Percentiles rank a stretch among this genome's conserved stretches.
Conservation (phyloP, 2,329 filamentous ascomycete species). For the Mycosphaerelloides madeirae region DNA sequence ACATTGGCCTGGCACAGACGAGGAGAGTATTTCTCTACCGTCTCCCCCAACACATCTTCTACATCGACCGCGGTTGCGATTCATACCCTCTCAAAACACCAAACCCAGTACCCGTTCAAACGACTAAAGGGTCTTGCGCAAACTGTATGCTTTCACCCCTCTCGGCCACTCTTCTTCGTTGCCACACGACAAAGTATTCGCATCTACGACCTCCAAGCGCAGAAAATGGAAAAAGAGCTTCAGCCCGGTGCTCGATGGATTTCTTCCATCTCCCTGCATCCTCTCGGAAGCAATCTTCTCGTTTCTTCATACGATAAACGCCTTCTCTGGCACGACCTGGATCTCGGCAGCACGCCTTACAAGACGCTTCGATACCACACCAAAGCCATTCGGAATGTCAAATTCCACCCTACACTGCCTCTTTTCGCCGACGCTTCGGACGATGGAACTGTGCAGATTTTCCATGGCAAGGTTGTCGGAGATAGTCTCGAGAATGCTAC, state of each 20-base stretch:
- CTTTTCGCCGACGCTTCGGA: constrained; percentile 94
- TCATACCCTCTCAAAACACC: constrained; percentile 90
- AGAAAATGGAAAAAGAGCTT: constrained; percentile 87
- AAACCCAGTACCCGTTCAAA: constrained; percentile 91
- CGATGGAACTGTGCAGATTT: constrained; percentile 89
- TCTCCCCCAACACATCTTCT: constrained; percentile 73
- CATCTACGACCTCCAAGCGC: constrained; percentile 86
- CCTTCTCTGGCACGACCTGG: constrained; percentile 93
- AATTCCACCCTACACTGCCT: constrained; percentile 73
- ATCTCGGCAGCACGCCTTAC: constrained; percentile 83
- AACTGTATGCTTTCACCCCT: constrained; percentile 90
- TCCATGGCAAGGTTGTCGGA: constrained; percentile 91
- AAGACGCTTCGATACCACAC: constrained; percentile 94
- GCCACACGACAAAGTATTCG: constrained; percentile 91
- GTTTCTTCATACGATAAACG: constrained; percentile 92
- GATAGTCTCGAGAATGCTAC: constrained; percentile 95
- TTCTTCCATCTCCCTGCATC: constrained; percentile 87
- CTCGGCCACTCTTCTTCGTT: constrained; percentile 88
- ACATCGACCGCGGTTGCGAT: constrained; percentile 72
- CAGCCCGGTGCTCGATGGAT: constrained; percentile 95
- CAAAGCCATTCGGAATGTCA: constrained; percentile 84
- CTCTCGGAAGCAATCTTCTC: constrained; percentile 87
- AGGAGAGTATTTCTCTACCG: constrained; percentile 90
- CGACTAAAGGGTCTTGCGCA: constrained; percentile 71
- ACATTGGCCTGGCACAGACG: constrained; percentile 88